Evolutionary conservation across 371 early-diverging fungal genomes (phyloP).

Genomic region (Coemansia linderi): DNA sequence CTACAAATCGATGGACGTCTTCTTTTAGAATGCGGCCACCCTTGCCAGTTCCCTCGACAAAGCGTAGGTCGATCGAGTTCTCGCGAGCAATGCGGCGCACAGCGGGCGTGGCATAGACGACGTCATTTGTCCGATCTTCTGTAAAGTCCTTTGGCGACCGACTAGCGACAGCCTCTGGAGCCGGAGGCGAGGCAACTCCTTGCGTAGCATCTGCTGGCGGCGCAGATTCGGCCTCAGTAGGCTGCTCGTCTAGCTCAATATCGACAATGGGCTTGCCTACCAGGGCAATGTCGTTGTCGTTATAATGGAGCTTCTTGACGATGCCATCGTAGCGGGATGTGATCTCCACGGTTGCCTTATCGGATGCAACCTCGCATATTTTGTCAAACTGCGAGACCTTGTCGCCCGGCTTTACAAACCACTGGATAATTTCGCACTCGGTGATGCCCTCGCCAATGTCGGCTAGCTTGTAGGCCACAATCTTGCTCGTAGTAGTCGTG

Average conservation of each 20-base stretch:
- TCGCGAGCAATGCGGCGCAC: constrained; percentile 89
- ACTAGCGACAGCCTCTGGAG: constrained; percentile 13
- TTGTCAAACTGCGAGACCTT: constrained; percentile 89
- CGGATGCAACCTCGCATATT: constrained; percentile 96
- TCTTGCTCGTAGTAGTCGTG: neutral
- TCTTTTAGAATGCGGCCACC: constrained; percentile 88
- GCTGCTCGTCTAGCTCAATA: constrained; percentile 72
- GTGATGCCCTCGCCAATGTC: constrained; percentile 99
- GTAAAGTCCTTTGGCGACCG: constrained; percentile 37
- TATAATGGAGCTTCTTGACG: constrained; percentile 79
- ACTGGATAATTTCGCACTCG: constrained; percentile 95
- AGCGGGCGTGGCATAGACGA: constrained; percentile 82
- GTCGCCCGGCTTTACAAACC: constrained; percentile 90
- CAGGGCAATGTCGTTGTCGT: constrained; percentile 86
- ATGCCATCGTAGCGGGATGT: constrained; percentile 91
- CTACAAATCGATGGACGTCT: constrained; percentile 74
- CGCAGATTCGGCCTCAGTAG: constrained; percentile 40
- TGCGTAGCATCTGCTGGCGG: neutral
- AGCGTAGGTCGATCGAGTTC: constrained; percentile 70
- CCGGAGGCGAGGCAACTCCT: constrained; percentile 10
- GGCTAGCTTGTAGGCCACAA: constrained; percentile 77
- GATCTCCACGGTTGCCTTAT: constrained; percentile 98
- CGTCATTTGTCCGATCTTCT: constrained; percentile 43
- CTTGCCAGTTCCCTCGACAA: constrained; percentile 81
- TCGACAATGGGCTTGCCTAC: constrained; percentile 94